A percentile compares a stretch with the other conserved stretches of the same genome.
Conservation (phyloP, 78 protist species). For the Chrysochromulina tobinii region DNA sequence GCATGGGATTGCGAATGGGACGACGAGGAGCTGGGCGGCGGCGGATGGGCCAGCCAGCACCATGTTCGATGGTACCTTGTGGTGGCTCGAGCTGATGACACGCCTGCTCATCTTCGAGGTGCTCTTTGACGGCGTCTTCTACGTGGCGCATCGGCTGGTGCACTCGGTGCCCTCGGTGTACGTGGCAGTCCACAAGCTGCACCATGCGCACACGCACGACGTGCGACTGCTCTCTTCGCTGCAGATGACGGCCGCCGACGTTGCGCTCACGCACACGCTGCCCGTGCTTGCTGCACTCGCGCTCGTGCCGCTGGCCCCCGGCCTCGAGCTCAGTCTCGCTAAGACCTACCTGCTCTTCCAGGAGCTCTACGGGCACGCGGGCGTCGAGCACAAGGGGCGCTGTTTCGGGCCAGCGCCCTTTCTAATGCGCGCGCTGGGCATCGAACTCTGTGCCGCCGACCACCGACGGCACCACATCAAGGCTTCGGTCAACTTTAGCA, state of each 20-base stretch:
- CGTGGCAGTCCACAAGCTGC: neutral
- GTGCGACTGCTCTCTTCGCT: neutral
- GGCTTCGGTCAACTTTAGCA: neutral
- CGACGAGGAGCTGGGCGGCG: too few relatives aligned
- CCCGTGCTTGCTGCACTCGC: neutral
- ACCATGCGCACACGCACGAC: conserved; percentile 12
- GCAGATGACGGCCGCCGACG: neutral
- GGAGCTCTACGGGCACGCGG: conserved; percentile 6
- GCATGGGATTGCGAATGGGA: too few relatives aligned
- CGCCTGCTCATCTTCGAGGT: too few relatives aligned
- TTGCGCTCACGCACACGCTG: neutral
- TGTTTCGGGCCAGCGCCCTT: neutral
- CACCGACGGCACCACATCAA: neutral
- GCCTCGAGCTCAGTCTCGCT: neutral
- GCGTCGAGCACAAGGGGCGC: neutral
- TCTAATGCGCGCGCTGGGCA: neutral
- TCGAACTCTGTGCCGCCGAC: neutral
- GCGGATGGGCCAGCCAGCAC: too few relatives aligned
- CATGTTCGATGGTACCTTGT: too few relatives aligned
- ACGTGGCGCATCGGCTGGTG: too few relatives aligned
- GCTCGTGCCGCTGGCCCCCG: neutral
- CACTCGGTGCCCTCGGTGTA: neutral
- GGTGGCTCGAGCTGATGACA: too few relatives aligned
- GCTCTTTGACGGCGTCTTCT: too few relatives aligned
- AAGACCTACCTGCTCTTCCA: conserved; percentile 1